A percentile compares a stretch with the other conserved stretches of the same genome.
Conservation (phyloP, 2,329 filamentous ascomycete species). For the Tolypocladium guangdongense region DNA sequence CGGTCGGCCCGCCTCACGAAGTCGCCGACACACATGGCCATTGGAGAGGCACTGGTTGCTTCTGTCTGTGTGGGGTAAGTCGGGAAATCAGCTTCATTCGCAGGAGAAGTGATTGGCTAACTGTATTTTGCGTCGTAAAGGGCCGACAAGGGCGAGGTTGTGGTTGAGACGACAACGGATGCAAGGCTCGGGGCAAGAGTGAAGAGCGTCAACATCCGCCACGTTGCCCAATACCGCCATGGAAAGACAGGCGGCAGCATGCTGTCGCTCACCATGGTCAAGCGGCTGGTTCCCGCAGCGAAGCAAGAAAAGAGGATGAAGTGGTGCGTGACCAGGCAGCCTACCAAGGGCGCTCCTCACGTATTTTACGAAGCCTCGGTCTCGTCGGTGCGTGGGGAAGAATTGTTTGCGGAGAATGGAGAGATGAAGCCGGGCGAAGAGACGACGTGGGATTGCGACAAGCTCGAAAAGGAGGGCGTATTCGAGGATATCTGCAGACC, state of each 20-base stretch:
- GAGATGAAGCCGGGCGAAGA: conserved; percentile 14
- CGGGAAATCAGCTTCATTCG: not conserved
- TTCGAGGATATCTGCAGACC: conserved; percentile 16
- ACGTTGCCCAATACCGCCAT: conserved; percentile 12
- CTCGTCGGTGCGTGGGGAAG: conserved; percentile 10
- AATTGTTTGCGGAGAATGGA: conserved; percentile 13
- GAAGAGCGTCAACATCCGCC: conserved; percentile 9
- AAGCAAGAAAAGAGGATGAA: not conserved
- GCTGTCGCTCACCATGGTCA: conserved; percentile 13
- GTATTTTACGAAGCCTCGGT: conserved; percentile 19
- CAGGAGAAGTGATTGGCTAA: not conserved
- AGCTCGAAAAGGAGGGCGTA: conserved; percentile 10
- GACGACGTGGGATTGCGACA: conserved; percentile 12
- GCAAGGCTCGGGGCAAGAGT: conserved; percentile 5
- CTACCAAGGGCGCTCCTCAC: not conserved
- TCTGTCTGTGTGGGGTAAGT: conserved; percentile 16
- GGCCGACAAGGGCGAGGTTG: conserved; percentile 6
- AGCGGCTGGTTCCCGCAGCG: conserved; percentile 4
- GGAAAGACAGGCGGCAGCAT: conserved; percentile 4
- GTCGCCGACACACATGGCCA: conserved; percentile 7
- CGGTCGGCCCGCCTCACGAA: conserved; percentile 4
- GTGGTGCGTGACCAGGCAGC: conserved; percentile 1
- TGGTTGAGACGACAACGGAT: conserved; percentile 7
- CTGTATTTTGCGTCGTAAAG: conserved; percentile 1
- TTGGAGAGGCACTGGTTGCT: conserved; percentile 10